These are phyloP conservation scores for Ogataea trehaloabstinens DNA, from an alignment of 805 yeast genomes.

Conservation along the genomic window DNA sequence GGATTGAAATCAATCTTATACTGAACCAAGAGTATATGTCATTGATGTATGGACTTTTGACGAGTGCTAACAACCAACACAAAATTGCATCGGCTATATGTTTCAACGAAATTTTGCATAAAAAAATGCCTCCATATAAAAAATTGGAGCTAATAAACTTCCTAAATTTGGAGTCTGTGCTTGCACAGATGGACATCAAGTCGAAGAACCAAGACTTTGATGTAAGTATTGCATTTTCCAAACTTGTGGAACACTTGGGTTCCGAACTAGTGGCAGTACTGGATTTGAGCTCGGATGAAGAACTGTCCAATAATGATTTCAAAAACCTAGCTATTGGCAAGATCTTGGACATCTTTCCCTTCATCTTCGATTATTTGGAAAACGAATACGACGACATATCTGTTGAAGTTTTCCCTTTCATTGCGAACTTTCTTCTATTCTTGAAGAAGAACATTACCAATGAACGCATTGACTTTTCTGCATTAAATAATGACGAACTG, in stretches of 20 bases:
- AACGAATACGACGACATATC: slow-evolving; percentile 90
- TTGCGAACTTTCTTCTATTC: slow-evolving; percentile 69
- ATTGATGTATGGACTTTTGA: slow-evolving; percentile 56
- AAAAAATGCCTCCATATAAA: slow-evolving; percentile 55
- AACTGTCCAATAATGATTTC: slow-evolving; percentile 38
- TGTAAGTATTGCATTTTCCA: slow-evolving; percentile 70
- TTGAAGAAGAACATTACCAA: slow-evolving; percentile 54
- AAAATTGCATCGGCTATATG: slow-evolving; percentile 59
- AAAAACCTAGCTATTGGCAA: slow-evolving; percentile 39
- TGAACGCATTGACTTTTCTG: slow-evolving; percentile 31
- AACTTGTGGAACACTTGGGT: slow-evolving; percentile 70
- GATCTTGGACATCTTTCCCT: slow-evolving; percentile 67
- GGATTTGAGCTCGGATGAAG: slow-evolving; percentile 44
- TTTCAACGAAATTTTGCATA: slow-evolving; percentile 51
- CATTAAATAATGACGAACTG: slow-evolving; percentile 42
- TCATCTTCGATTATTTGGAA: slow-evolving; percentile 63
- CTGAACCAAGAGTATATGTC: slow-evolving; percentile 58
- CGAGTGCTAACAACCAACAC: slow-evolving; percentile 35
- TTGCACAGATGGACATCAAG: slow-evolving; percentile 38
- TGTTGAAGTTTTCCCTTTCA: slow-evolving; percentile 75
- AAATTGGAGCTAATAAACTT: slow-evolving; percentile 65
- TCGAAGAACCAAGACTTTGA: slow-evolving; percentile 55
- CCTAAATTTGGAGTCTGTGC: slow-evolving; percentile 60
- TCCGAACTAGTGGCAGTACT: slow-evolving; percentile 69
- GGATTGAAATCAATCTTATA: slow-evolving; percentile 85